Base-by-base conservation (phyloP, 2,329 filamentous ascomycete genomes). In the Trichoderma pleuroti region DNA sequence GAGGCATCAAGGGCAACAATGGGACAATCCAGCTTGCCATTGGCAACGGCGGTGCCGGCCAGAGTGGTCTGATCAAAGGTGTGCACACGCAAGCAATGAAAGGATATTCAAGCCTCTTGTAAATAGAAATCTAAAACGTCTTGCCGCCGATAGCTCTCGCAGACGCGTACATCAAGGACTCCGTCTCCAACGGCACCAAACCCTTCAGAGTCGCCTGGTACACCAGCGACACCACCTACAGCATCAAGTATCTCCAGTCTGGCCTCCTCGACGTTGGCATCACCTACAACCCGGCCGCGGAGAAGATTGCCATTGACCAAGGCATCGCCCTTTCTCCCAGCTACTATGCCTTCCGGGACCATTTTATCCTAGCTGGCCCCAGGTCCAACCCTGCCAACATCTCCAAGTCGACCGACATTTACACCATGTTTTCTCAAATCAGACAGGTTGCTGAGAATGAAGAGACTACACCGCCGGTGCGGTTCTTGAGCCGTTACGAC, bases 191-290 rank as follows among this genome's bases (percentile, higher is more conserved):
- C 1, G 77, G 75, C 16, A 63, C 59, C 4, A 36, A 72, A 3
- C 77, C 78, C 0, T 85, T 85, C 75, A 75, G 76, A 12, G 79
- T 85, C 7, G 83, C 78, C 24, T 86, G 84, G 83, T 80, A 82
- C 65, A 80, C 81, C 56, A 82, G 81, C 42, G 83, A 85, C 71
- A 85, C 83, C 0, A 83, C 81, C 0, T 80, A 82, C 68, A 82
- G 79, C 24, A 85, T 85, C 73, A 79, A 82, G 67, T 81, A 83
- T 67, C 79, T 85, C 24, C 76, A 81, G 64, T 74, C 75, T 2
- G 79, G 80, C 18, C 77, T 77, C 28, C 76, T 81, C 28, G 83
- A 85, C 63, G 76, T 84, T 0, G 83, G 80, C 5, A 86, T 86
- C 65, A 85, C 84, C 0, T 85, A 85, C 76, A 79, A 78, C 49